Conservation (phyloP, 169 alveolate species). For the Eimeria praecox region DNA sequence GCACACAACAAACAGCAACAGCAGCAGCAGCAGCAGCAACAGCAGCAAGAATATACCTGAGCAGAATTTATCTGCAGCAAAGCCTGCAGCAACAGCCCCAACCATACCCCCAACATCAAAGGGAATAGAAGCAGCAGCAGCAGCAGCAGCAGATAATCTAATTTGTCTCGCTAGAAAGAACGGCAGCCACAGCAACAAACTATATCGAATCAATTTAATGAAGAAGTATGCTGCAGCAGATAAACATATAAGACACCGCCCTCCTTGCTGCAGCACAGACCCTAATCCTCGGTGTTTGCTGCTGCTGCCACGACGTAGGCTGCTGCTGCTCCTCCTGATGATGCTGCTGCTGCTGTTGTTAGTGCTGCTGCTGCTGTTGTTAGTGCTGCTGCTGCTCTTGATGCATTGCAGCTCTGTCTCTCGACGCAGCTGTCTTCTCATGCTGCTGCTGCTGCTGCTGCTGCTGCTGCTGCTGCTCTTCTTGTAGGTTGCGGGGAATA, state of each 20-base stretch:
- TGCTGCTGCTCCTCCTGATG: constrained; percentile 15
- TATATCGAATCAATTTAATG: constrained; percentile 84
- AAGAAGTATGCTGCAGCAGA: constrained; percentile 78
- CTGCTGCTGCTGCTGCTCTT: constrained; percentile 79
- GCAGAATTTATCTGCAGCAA: constrained; percentile 68
- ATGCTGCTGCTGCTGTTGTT: constrained; percentile 18
- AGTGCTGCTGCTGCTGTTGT: neutral
- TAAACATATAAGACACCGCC: neutral
- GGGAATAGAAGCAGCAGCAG: constrained; percentile 84
- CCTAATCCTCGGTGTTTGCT: constrained; percentile 41
- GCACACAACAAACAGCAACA: too few species aligned
- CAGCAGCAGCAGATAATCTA: constrained; percentile 56
- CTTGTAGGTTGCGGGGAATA: neutral
- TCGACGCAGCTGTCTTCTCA: neutral
- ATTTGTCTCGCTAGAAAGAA: constrained; percentile 83
- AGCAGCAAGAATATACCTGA: constrained; percentile 9
- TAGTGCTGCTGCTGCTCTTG: neutral
- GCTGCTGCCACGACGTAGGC: constrained; percentile 40
- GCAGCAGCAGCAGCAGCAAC: neutral
- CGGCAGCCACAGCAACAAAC: constrained; percentile 86
- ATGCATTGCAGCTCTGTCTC: neutral
- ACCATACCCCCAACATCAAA: constrained; percentile 87
- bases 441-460: constrained; percentile 81
- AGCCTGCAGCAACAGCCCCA: constrained; percentile 86
- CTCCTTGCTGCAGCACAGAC: constrained; percentile 60